Percentiles rank a stretch among this genome's conserved stretches.
Evolutionary conservation across 495 filamentous ascomycete species (phyloP).

Genomic region (Talaromyces thailandensis): DNA sequence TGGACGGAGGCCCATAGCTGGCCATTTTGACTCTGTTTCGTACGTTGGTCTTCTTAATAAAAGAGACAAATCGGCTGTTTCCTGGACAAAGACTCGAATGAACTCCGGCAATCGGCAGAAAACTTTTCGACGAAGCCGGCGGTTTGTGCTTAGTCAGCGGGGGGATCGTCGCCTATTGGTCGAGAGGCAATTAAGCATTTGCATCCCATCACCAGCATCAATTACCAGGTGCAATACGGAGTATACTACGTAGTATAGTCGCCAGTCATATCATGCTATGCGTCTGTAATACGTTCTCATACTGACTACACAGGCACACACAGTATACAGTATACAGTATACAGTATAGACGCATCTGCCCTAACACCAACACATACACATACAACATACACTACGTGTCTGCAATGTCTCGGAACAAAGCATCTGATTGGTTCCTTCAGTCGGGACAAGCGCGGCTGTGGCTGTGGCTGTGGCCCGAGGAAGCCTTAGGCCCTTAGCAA

Average conservation of each 20-base stretch:
- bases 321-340: too few relatives aligned
- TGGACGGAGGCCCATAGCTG: not conserved
- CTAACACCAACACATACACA: too few relatives aligned
- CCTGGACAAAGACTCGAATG: not conserved
- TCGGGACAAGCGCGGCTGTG: not conserved
- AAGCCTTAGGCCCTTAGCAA: too few relatives aligned
- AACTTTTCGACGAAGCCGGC: conserved; percentile 5
- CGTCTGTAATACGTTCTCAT: not conserved
- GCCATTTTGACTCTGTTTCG: not conserved
- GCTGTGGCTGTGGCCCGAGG: too few relatives aligned
- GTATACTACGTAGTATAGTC: too few relatives aligned
- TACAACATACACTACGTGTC: too few relatives aligned
- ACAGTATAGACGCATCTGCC: too few relatives aligned
- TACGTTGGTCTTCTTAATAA: not conserved
- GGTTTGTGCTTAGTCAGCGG: conserved; percentile 16
- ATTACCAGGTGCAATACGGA: not conserved
- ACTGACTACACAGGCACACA: not conserved
- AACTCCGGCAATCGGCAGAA: conserved; percentile 40
- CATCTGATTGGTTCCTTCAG: not conserved
- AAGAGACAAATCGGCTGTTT: not conserved
- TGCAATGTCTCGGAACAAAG: not conserved
- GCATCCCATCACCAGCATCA: not conserved
- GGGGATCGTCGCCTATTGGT: not conserved
- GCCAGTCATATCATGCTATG: too few relatives aligned
- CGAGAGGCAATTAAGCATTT: not conserved